Conservation (phyloP, 1,139 yeast genomes). For the Suhomyces taliae region DNA sequence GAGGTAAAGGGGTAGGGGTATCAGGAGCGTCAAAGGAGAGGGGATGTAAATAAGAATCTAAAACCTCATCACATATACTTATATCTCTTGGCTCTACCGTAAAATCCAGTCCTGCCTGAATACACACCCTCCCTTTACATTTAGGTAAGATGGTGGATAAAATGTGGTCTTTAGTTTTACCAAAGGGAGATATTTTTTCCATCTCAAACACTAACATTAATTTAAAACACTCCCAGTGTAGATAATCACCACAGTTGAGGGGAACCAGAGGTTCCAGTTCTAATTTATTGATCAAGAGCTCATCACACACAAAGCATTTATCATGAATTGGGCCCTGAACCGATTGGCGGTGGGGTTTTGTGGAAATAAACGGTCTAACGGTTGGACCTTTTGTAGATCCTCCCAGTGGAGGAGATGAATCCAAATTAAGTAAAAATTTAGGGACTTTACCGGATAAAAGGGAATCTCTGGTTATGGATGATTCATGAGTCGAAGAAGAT, state of each 20-base stretch:
- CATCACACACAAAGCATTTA: slow-evolving; percentile 41
- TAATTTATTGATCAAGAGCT: slow-evolving; percentile 33
- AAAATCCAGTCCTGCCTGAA: not conserved
- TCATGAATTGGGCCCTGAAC: slow-evolving; percentile 2
- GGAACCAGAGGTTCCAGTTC: slow-evolving; percentile 33
- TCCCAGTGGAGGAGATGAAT: not conserved
- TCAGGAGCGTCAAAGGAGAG: not conserved
- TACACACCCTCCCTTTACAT: slow-evolving; percentile 3
- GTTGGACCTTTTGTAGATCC: slow-evolving; percentile 23
- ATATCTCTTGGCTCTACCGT: slow-evolving; percentile 1
- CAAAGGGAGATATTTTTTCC: not conserved
- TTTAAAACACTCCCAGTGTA: slow-evolving; percentile 41
- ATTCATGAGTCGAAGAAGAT: too few relatives aligned
- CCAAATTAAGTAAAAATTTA: too few relatives aligned
- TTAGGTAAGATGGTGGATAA: not conserved
- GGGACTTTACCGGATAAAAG: too few relatives aligned
- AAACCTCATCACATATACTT: slow-evolving; percentile 1
- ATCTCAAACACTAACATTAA: slow-evolving; percentile 19
- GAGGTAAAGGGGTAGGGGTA: not conserved
- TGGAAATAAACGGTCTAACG: slow-evolving; percentile 25
- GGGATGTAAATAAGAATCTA: not conserved
- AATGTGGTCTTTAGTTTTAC: not conserved
- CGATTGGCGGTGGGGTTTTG: slow-evolving; percentile 13
- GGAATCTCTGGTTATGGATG: too few relatives aligned
- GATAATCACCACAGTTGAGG: slow-evolving; percentile 38